phyloP scores from a whole-genome alignment of 1,284 basidiomycete species.

The Waitea zeae region DNA sequence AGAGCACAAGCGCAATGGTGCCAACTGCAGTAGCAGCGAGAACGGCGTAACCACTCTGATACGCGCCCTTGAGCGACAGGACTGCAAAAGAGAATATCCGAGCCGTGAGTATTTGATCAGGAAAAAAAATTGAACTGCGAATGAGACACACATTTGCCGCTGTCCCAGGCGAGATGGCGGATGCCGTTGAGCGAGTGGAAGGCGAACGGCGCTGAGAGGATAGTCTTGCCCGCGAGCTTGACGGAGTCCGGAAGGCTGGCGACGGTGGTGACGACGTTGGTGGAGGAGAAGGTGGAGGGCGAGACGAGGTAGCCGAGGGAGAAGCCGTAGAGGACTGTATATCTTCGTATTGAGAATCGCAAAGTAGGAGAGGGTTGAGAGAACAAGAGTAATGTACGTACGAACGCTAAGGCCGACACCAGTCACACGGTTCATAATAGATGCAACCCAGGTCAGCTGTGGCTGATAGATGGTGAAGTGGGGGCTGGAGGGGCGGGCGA shows the following conservation, averaged over 20 bases:
- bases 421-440: conserved; percentile 76
- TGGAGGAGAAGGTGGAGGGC: conserved; percentile 66
- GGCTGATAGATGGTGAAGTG: conserved; percentile 96
- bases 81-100: conserved; percentile 46
- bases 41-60: conserved; percentile 69
- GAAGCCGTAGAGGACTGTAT: conserved; percentile 73
- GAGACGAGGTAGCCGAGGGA: conserved; percentile 77
- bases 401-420: conserved; percentile 66
- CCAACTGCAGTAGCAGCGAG: conserved; percentile 66
- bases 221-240: conserved; percentile 60
- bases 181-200: conserved; percentile 89
- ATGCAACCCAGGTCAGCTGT: conserved; percentile 79
- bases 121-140: background rate
- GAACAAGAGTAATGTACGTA: conserved; percentile 32
- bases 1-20: conserved; percentile 47
- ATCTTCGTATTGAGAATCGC: no score
- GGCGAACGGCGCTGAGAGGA: conserved; percentile 72
- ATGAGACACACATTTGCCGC: conserved; percentile 78
- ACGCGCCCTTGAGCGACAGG: conserved; percentile 64
- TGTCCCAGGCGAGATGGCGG: conserved; percentile 87
- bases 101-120: conserved; percentile 4
- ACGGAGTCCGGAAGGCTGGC: conserved; percentile 50
- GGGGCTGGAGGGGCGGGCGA: conserved; percentile 74
- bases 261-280: conserved; percentile 61
- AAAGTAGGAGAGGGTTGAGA: background rate